These are phyloP conservation scores for Annulohypoxylon bovei DNA, from an alignment of 495 filamentous ascomycete genomes.

Conservation along the genomic window DNA sequence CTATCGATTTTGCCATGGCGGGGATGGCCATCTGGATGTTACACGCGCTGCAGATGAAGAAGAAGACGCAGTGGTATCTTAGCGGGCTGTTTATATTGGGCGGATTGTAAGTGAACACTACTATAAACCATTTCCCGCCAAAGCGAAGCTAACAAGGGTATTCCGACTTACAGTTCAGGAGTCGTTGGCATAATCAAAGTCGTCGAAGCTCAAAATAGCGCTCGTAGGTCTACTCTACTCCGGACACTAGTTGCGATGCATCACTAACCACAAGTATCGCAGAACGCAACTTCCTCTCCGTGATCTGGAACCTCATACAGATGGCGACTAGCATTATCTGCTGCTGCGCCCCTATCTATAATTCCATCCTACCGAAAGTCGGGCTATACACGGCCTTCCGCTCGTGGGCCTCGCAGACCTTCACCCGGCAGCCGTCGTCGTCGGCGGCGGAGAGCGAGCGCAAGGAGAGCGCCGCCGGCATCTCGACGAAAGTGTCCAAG, in stretches of 20 bases:
- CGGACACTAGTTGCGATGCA: too few species aligned
- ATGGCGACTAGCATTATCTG: conserved; percentile 35
- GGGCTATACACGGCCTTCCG: not conserved
- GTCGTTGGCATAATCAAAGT: conserved; percentile 35
- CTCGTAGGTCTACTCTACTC: not conserved
- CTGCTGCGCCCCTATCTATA: conserved; percentile 36
- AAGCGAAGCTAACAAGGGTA: not conserved
- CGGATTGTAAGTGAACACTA: conserved; percentile 23
- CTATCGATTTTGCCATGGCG: conserved; percentile 35
- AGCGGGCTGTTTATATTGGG: conserved; percentile 24
- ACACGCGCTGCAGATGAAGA: conserved; percentile 5
- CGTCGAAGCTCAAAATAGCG: conserved; percentile 15
- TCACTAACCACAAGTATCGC: not conserved
- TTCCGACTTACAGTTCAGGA: conserved; percentile 7
- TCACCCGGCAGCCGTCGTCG: not conserved
- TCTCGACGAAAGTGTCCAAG: not conserved
- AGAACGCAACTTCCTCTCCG: conserved; percentile 7
- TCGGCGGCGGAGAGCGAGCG: not conserved
- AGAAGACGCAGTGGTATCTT: conserved; percentile 15
- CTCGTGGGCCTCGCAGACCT: conserved; percentile 3
- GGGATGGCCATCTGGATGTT: conserved; percentile 23
- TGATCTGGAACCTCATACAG: conserved; percentile 20
- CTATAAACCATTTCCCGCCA: not conserved
- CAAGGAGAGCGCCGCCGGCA: not conserved
- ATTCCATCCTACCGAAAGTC: not conserved